Percentiles rank a stretch among this genome's conserved stretches.
phyloP scores from a whole-genome alignment of 1,284 basidiomycete genomes.

The Trametes hirsuta region DNA sequence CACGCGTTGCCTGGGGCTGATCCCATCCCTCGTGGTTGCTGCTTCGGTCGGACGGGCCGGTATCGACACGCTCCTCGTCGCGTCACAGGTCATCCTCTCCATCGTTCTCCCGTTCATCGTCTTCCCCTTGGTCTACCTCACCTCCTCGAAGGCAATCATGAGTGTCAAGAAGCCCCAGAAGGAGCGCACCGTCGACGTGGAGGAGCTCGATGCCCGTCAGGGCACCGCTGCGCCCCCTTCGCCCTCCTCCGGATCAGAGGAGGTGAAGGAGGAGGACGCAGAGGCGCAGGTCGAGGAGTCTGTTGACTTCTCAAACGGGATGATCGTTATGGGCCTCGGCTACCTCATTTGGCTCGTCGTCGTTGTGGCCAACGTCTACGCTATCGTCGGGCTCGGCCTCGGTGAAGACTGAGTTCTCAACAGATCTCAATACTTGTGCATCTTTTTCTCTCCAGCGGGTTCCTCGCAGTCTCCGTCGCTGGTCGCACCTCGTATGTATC shows the following conservation, averaged over 20 bases:
- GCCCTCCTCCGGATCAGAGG: neutral
- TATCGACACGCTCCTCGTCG: conserved; percentile 82
- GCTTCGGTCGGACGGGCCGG: conserved; percentile 75
- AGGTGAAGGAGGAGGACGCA: conserved; percentile 5
- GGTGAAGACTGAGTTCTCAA: conserved; percentile 27
- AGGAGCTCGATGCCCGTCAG: neutral
- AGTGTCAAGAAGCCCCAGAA: conserved; percentile 44
- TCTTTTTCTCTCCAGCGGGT: neutral
- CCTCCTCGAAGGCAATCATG: conserved; percentile 75
- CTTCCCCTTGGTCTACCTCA: conserved; percentile 80
- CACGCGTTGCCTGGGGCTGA: conserved; percentile 83
- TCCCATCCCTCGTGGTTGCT: conserved; percentile 88
- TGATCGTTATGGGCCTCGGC: conserved; percentile 56
- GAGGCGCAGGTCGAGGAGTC: conserved; percentile 34
- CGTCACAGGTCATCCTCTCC: conserved; percentile 86
- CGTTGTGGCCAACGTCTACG: conserved; percentile 71
- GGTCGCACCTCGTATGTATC: neutral
- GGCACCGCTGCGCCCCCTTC: neutral
- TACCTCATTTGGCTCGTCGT: conserved; percentile 67
- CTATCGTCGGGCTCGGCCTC: conserved; percentile 53
- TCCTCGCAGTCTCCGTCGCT: neutral
- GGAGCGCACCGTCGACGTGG: neutral
- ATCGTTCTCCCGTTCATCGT: conserved; percentile 90
- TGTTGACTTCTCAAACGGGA: conserved; percentile 67
- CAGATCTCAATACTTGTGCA: neutral